Evolutionary conservation across 805 yeast genomes (phyloP).

Genomic region (Pichia cabralensis): DNA sequence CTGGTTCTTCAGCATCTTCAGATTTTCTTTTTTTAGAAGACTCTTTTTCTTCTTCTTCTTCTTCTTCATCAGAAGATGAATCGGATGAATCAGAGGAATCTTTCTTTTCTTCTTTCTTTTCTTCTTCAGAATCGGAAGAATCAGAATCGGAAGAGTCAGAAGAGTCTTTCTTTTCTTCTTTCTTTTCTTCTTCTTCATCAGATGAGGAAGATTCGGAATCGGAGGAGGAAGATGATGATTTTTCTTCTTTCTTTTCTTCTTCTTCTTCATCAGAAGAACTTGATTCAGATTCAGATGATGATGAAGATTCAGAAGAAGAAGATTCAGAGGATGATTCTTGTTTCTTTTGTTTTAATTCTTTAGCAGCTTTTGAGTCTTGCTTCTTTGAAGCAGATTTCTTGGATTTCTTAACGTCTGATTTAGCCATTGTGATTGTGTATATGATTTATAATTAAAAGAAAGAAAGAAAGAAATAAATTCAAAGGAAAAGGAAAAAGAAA

Average conservation of each 20-base stretch:
- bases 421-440: constrained; percentile 18
- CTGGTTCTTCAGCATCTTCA: constrained; percentile 27
- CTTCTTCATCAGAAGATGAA: constrained; percentile 9
- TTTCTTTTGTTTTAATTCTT: constrained; percentile 20
- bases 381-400: constrained; percentile 18
- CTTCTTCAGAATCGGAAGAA: constrained; percentile 19
- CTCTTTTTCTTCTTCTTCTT: constrained; percentile 6
- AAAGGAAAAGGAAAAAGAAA: background rate
- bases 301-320: constrained; percentile 15
- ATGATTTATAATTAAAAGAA: background rate
- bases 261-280: constrained; percentile 19
- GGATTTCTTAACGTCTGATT: constrained; percentile 20
- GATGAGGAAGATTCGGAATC: constrained; percentile 23
- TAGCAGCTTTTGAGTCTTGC: constrained; percentile 16
- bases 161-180: constrained; percentile 14
- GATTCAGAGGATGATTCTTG: constrained; percentile 16
- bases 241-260: constrained; percentile 13
- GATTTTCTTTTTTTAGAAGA: constrained; percentile 32
- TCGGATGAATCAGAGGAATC: constrained; percentile 22
- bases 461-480: background rate
- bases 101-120: constrained; percentile 20
- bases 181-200: constrained; percentile 8
- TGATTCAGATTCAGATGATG: constrained; percentile 14
- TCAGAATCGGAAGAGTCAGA: constrained; percentile 15
- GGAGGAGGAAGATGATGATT: constrained; percentile 17